Evolutionary conservation across 1,284 basidiomycete species (phyloP).

Genomic region (Ustilago xerochloae): DNA sequence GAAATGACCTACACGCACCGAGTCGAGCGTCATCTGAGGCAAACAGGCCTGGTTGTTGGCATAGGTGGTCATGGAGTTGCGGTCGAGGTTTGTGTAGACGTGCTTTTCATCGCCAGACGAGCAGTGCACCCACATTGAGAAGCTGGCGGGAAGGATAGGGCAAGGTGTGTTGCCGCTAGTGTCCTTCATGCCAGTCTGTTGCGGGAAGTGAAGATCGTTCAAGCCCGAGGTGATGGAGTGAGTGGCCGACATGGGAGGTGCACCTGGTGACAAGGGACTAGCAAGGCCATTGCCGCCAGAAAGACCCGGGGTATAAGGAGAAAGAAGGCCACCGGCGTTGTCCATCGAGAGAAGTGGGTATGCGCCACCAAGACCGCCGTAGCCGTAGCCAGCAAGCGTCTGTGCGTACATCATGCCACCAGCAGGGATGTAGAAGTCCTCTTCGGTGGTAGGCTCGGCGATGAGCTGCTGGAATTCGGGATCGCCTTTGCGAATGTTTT

Average conservation of each 20-base stretch:
- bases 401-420: slow-evolving; percentile 68
- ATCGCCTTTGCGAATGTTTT: slow-evolving; percentile 68
- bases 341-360: slow-evolving; percentile 50
- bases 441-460: slow-evolving; percentile 64
- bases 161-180: slow-evolving; percentile 39
- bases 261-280: slow-evolving; percentile 46
- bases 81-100: slow-evolving; percentile 63
- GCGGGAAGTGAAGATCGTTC: slow-evolving; percentile 55
- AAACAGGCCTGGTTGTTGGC: slow-evolving; percentile 53
- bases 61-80: slow-evolving; percentile 54
- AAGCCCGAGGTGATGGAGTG: slow-evolving; percentile 59
- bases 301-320: slow-evolving; percentile 55
- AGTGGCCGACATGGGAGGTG: slow-evolving; percentile 56
- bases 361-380: slow-evolving; percentile 59
- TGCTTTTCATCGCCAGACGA: slow-evolving; percentile 61
- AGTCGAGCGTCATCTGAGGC: slow-evolving; percentile 56
- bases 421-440: slow-evolving; percentile 68
- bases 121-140: slow-evolving; percentile 66
- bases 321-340: slow-evolving; percentile 43
- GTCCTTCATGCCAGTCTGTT: slow-evolving; percentile 44
- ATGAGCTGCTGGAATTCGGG: slow-evolving; percentile 67
- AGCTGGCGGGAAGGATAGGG: slow-evolving; percentile 63
- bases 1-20: slow-evolving; percentile 53
- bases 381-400: slow-evolving; percentile 64
- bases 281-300: slow-evolving; percentile 34